These are phyloP conservation scores for Oehlia diaphana DNA, from an alignment of 192 early-diverging fungal genomes.

Conservation along the genomic window DNA sequence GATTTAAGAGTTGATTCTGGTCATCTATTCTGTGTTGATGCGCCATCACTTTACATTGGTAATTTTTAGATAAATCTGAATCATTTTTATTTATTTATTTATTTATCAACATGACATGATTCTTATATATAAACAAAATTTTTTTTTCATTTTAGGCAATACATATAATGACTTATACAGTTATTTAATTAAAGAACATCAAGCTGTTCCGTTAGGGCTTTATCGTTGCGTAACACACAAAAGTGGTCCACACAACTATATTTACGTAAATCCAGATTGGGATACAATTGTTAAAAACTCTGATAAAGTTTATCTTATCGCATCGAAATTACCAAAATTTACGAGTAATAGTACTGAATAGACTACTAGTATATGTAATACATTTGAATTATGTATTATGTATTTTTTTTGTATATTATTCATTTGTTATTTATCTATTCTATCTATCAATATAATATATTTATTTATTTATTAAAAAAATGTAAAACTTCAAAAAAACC, in stretches of 20 bases:
- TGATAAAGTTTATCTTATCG: conserved; percentile 62
- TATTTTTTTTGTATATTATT: no score
- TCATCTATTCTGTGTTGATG: background rate
- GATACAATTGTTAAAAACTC: conserved; percentile 49
- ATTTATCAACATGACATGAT: no score
- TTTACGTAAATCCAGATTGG: conserved; percentile 58
- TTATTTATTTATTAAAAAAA: no score
- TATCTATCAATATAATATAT: no score
- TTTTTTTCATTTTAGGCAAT: background rate
- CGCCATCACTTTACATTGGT: background rate
- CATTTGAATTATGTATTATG: no score
- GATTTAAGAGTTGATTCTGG: background rate
- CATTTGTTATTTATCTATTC: no score
- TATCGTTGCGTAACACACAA: conserved; percentile 59
- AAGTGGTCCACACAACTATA: conserved; percentile 53
- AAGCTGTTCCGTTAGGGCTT: conserved; percentile 60
- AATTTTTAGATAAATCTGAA: background rate
- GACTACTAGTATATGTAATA: no score
- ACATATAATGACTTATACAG: background rate
- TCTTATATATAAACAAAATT: background rate
- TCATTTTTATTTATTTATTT: background rate
- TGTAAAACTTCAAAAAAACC: no score
- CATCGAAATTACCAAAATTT: background rate
- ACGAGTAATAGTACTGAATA: no score
- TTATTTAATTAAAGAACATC: conserved; percentile 46